Percentiles rank a stretch among this genome's conserved stretches.
Conservation (phyloP, 306 rosid genomes). For the Trichosanthes cucumerina region DNA sequence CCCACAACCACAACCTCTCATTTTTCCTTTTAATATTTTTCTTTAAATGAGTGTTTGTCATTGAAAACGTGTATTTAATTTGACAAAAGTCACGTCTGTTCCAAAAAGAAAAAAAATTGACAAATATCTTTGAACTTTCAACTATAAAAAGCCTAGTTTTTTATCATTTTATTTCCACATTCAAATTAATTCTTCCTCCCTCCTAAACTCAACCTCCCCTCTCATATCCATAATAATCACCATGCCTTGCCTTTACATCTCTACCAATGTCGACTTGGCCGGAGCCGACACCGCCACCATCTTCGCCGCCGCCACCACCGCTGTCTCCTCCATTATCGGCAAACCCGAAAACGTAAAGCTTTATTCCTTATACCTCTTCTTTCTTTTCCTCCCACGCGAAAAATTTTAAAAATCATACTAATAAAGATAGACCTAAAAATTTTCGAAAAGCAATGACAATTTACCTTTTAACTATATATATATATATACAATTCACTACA, state of each 20-base stretch:
- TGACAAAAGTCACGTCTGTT: background rate
- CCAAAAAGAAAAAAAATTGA: background rate
- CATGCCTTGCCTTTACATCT: constrained; percentile 13
- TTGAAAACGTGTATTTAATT: constrained; percentile 3
- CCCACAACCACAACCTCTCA: background rate
- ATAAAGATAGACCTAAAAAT: too few species aligned
- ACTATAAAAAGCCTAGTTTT: background rate
- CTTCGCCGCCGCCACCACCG: background rate
- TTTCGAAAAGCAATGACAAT: too few species aligned
- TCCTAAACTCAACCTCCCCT: background rate
- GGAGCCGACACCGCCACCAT: background rate
- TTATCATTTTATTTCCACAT: background rate
- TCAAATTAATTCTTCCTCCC: background rate
- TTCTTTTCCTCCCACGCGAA: background rate
- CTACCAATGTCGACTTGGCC: constrained; percentile 7
- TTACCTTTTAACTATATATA: too few species aligned
- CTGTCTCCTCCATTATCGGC: constrained; percentile 6
- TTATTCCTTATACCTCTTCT: background rate
- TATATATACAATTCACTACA: too few species aligned
- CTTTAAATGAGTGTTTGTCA: background rate
- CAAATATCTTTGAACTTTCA: background rate
- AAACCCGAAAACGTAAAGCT: constrained; percentile 1
- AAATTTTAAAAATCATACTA: too few species aligned
- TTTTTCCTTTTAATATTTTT: background rate
- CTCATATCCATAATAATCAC: background rate